Evolutionary conservation across 148 eudicot genomes (phyloP).

Genomic region (Beta vulgaris): DNA sequence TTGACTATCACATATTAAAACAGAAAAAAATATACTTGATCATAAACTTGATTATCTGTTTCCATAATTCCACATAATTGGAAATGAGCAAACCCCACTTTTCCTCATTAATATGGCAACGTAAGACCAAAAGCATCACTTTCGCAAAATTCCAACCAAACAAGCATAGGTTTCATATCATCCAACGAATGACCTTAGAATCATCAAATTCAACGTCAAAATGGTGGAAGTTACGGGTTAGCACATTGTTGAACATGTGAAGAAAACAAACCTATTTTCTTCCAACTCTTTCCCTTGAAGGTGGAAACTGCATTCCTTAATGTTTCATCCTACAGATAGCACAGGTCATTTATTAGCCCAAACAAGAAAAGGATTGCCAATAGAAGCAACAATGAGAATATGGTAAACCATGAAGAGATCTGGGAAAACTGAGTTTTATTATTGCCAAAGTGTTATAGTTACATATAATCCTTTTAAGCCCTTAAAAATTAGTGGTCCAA

Average conservation of each 20-base stretch:
- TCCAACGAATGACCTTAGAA: too few species aligned
- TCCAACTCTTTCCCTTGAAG: slow-evolving; percentile 80
- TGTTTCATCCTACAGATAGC: slow-evolving; percentile 68
- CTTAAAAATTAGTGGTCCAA: not conserved
- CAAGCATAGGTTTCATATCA: not conserved
- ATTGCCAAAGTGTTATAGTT: not conserved
- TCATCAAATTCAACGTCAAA: not conserved
- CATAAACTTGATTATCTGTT: too few species aligned
- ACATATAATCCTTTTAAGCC: not conserved
- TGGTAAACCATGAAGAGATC: not conserved
- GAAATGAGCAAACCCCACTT: not conserved
- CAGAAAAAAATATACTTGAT: too few species aligned
- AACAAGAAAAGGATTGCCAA: slow-evolving; percentile 4
- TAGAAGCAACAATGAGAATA: not conserved
- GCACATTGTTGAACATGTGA: not conserved
- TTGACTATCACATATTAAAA: too few species aligned
- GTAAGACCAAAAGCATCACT: not conserved
- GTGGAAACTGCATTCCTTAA: slow-evolving; percentile 65
- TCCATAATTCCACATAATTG: not conserved
- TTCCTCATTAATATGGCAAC: not conserved
- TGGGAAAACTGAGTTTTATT: not conserved
- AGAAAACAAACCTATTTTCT: slow-evolving; percentile 65
- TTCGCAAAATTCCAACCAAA: not conserved
- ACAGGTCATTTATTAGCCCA: slow-evolving; percentile 3
- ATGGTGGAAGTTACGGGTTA: not conserved